phyloP scores from a whole-genome alignment of 345 rosid genomes.

The Nasturtium officinale region DNA sequence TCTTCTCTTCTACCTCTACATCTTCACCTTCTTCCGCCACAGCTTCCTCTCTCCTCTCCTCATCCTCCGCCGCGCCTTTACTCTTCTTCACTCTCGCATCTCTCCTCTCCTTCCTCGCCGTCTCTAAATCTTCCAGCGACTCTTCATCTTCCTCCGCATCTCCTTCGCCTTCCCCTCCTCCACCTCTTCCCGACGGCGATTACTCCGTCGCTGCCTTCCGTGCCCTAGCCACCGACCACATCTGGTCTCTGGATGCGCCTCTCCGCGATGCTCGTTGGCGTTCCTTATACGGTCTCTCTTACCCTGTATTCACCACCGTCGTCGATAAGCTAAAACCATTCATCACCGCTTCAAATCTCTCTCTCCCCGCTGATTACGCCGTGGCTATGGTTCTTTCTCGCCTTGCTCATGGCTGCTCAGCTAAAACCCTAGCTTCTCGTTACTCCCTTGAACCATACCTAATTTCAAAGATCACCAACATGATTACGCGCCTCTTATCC shows the following conservation, averaged over 20 bases:
- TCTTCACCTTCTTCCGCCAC: slow-evolving; percentile 49
- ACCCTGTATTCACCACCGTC: slow-evolving; percentile 86
- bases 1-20: slow-evolving; percentile 59
- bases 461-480: slow-evolving; percentile 89
- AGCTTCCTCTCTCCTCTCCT: slow-evolving; percentile 52
- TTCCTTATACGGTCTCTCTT: slow-evolving; percentile 81
- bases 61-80: slow-evolving; percentile 60
- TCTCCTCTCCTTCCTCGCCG: slow-evolving; percentile 57
- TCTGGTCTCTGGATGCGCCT: slow-evolving; percentile 80
- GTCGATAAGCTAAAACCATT: slow-evolving; percentile 88
- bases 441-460: slow-evolving; percentile 88
- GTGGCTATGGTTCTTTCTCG: slow-evolving; percentile 95
- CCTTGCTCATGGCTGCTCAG: slow-evolving; percentile 77
- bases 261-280: slow-evolving; percentile 93
- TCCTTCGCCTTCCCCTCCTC: slow-evolving; percentile 50
- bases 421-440: slow-evolving; percentile 67
- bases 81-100: slow-evolving; percentile 64
- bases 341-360: slow-evolving; percentile 86
- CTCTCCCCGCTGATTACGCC: slow-evolving; percentile 92
- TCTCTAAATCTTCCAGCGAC: slow-evolving; percentile 40
- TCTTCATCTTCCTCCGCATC: slow-evolving; percentile 40
- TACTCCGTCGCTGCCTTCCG: slow-evolving; percentile 87
- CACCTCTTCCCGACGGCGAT: slow-evolving; percentile 58
- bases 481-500: slow-evolving; percentile 88
- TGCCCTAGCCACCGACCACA: slow-evolving; percentile 86